A percentile compares a stretch with the other conserved stretches of the same genome.
Evolutionary conservation across 2,329 filamentous ascomycete species (phyloP).

Genomic region (Peltaster fructicola): DNA sequence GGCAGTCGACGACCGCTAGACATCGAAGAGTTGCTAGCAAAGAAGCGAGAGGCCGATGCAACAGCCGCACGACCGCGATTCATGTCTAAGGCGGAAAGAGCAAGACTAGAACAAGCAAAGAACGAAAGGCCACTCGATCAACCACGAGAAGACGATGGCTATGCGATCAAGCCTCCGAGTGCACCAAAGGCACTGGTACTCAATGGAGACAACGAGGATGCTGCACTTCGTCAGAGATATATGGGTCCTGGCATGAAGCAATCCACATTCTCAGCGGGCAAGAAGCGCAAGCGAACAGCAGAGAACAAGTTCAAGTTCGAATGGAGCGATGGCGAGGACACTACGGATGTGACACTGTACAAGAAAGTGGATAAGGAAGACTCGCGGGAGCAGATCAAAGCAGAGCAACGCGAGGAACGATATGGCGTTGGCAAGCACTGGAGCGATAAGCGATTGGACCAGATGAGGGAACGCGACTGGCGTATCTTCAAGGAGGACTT

Average conservation of each 20-base stretch:
- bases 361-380: no score
- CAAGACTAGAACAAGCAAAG: slow-evolving; percentile 63
- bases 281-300: slow-evolving; percentile 81
- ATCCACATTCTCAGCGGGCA: slow-evolving; percentile 82
- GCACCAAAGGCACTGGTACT: slow-evolving; percentile 25
- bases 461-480: slow-evolving; percentile 97
- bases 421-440: slow-evolving; percentile 81
- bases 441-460: slow-evolving; percentile 78
- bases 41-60: slow-evolving; percentile 73
- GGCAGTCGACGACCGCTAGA: slow-evolving; percentile 44
- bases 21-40: slow-evolving; percentile 67
- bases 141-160: slow-evolving; percentile 16
- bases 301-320: slow-evolving; percentile 99
- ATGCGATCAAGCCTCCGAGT: slow-evolving; percentile 35
- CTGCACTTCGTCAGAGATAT: slow-evolving; percentile 62
- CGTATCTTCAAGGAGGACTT: slow-evolving; percentile 99
- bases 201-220: slow-evolving; percentile 46
- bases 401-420: slow-evolving; percentile 57
- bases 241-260: slow-evolving; percentile 80
- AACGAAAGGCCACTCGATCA: slow-evolving; percentile 41
- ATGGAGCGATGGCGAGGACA: slow-evolving; percentile 92
- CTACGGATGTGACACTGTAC: slow-evolving; percentile 42
- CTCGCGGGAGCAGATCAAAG: slow-evolving; percentile 42
- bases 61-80: slow-evolving; percentile 79
- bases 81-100: slow-evolving; percentile 65